A percentile compares a stretch with the other conserved stretches of the same genome.
phyloP scores from a whole-genome alignment of 1,139 yeast genomes.

The Kurtzmaniella quercitrusa region DNA sequence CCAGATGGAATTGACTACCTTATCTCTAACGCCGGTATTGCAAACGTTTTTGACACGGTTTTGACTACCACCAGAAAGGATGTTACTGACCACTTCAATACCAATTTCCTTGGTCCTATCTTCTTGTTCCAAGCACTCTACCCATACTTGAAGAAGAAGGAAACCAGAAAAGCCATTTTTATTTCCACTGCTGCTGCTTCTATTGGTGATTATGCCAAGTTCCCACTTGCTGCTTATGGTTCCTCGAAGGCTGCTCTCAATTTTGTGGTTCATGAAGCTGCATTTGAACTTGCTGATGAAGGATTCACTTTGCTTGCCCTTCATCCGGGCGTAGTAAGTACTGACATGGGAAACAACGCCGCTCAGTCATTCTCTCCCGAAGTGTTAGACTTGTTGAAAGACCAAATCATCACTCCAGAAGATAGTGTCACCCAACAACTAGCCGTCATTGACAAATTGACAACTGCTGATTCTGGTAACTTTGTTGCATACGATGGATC shows the following conservation, averaged over 20 bases:
- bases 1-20: conserved; percentile 13
- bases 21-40: conserved; percentile 16
- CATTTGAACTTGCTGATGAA: conserved; percentile 12
- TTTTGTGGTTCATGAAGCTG: conserved; percentile 3
- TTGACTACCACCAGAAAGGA: conserved; percentile 8
- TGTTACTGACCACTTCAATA: conserved; percentile 17
- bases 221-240: conserved; percentile 7
- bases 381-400: neutral
- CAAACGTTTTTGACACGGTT: conserved; percentile 2
- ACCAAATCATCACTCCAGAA: conserved; percentile 7
- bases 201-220: conserved; percentile 11
- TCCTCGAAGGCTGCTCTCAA: conserved; percentile 25
- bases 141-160: conserved; percentile 9
- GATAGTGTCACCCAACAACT: conserved; percentile 8
- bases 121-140: conserved; percentile 18
- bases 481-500: conserved; percentile 11
- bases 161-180: conserved; percentile 19
- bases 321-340: conserved; percentile 28
- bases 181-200: conserved; percentile 22
- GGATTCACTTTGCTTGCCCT: conserved; percentile 20
- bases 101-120: conserved; percentile 28
- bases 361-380: neutral
- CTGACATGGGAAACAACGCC: conserved; percentile 14
- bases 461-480: conserved; percentile 8
- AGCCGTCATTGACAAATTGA: conserved; percentile 4